Conservation (phyloP, 768 basidiomycete genomes). For the Russula sp. region DNA sequence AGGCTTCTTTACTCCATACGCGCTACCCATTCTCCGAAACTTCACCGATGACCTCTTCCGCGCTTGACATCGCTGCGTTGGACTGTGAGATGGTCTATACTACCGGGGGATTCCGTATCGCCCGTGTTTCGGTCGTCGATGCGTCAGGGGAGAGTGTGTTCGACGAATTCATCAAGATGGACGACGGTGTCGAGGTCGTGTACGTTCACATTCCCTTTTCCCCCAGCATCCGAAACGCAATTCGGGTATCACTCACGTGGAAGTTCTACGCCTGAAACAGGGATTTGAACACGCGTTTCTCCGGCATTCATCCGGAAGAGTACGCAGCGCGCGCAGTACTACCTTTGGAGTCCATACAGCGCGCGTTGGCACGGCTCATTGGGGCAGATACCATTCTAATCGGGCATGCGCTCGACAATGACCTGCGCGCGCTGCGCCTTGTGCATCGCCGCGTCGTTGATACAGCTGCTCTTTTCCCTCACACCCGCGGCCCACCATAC, state of each 20-base stretch:
- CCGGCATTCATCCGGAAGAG: slow-evolving; percentile 65
- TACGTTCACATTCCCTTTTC: slow-evolving; percentile 38
- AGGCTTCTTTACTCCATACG: slow-evolving; percentile 60
- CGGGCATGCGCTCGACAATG: slow-evolving; percentile 91
- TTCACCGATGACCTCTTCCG: slow-evolving; percentile 36
- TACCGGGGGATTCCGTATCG: slow-evolving; percentile 88
- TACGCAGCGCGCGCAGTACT: slow-evolving; percentile 57
- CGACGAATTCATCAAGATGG: slow-evolving; percentile 80
- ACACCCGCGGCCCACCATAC: slow-evolving; percentile 71
- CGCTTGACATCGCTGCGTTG: slow-evolving; percentile 77
- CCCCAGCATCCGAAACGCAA: not conserved
- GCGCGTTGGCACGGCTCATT: slow-evolving; percentile 67
- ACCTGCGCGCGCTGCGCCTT: slow-evolving; percentile 85
- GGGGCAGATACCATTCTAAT: slow-evolving; percentile 81
- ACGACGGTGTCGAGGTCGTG: slow-evolving; percentile 77
- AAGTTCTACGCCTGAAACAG: slow-evolving; percentile 41
- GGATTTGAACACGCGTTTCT: slow-evolving; percentile 91
- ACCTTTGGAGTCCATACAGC: slow-evolving; percentile 62
- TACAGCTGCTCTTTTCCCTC: slow-evolving; percentile 84
- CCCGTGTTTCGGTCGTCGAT: slow-evolving; percentile 87
- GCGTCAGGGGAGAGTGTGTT: slow-evolving; percentile 69
- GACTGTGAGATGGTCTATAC: slow-evolving; percentile 99
- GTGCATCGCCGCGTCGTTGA: slow-evolving; percentile 85
- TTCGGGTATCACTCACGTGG: slow-evolving; percentile 2
- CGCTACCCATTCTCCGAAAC: slow-evolving; percentile 70